Percentiles rank a stretch among this genome's conserved stretches.
Conservation (phyloP, 176 grass and related monocot genomes). For the Saccharum officinarum region DNA sequence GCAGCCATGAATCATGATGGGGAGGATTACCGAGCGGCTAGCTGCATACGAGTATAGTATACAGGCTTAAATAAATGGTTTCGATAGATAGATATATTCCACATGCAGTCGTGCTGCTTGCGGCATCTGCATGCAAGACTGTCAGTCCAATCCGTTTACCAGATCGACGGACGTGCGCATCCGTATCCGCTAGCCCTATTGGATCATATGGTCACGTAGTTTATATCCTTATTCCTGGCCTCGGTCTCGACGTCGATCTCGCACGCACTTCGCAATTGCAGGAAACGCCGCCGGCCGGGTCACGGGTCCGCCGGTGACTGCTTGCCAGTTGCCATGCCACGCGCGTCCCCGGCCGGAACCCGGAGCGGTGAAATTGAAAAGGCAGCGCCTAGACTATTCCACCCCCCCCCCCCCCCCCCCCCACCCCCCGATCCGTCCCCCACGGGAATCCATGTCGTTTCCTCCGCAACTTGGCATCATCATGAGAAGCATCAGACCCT, state of each 20-base stretch:
- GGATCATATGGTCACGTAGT: too few relatives aligned
- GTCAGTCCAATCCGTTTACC: too few relatives aligned
- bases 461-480: slow-evolving; percentile 7
- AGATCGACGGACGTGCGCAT: too few relatives aligned
- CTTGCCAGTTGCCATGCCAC: not conserved
- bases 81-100: too few relatives aligned
- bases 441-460: slow-evolving; percentile 23
- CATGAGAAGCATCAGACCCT: too few relatives aligned
- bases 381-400: not conserved
- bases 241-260: not conserved
- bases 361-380: not conserved
- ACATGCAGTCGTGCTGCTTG: too few relatives aligned
- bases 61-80: too few relatives aligned
- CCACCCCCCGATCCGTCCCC: not conserved
- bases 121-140: too few relatives aligned
- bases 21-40: not conserved
- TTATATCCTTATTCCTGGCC: not conserved
- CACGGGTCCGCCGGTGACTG: not conserved
- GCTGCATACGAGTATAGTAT: too few relatives aligned
- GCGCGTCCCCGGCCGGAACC: not conserved
- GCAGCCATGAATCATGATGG: not conserved
- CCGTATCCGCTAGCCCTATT: too few relatives aligned
- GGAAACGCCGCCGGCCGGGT: not conserved
- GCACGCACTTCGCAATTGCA: not conserved
- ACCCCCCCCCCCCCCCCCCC: too few relatives aligned